A percentile compares a stretch with the other conserved stretches of the same genome.
Evolutionary conservation across 1,284 basidiomycete species (phyloP).

Genomic region (Puccinia triticina): DNA sequence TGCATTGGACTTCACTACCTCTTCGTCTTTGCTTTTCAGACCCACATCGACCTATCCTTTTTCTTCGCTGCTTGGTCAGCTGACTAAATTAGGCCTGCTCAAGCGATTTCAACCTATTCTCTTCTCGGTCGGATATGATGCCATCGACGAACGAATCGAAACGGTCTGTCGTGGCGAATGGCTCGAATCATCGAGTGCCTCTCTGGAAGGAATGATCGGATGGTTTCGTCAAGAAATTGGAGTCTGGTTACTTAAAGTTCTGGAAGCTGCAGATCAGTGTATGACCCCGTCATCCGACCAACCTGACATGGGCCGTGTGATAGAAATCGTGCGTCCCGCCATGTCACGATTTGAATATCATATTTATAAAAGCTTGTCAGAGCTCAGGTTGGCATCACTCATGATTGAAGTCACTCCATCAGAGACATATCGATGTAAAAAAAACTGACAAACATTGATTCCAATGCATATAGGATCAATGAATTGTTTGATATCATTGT

Average conservation of each 20-base stretch:
- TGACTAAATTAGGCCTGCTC: constrained; percentile 74
- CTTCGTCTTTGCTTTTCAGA: constrained; percentile 58
- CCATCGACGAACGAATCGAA: constrained; percentile 74
- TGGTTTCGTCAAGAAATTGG: constrained; percentile 80
- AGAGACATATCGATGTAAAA: not conserved
- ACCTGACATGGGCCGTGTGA: constrained; percentile 64
- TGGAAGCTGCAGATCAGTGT: constrained; percentile 52
- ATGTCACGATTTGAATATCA: constrained; percentile 87
- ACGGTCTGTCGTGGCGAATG: constrained; percentile 72
- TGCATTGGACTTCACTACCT: constrained; percentile 55
- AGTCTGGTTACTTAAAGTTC: constrained; percentile 56
- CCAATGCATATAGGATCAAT: constrained; percentile 66
- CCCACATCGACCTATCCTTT: constrained; percentile 55
- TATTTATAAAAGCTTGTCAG: constrained; percentile 82
- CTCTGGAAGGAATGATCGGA: constrained; percentile 68
- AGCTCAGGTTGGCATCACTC: constrained; percentile 69
- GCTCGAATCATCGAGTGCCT: constrained; percentile 64
- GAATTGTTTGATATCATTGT: constrained; percentile 97
- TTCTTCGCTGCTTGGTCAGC: constrained; percentile 60
- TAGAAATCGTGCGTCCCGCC: constrained; percentile 74
- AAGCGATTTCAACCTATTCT: constrained; percentile 83
- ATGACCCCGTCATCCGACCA: constrained; percentile 11
- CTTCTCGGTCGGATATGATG: constrained; percentile 78
- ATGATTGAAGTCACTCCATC: not conserved
- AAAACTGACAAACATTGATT: not conserved